phyloP scores from a whole-genome alignment of 345 rosid genomes.

The Acer negundo region DNA sequence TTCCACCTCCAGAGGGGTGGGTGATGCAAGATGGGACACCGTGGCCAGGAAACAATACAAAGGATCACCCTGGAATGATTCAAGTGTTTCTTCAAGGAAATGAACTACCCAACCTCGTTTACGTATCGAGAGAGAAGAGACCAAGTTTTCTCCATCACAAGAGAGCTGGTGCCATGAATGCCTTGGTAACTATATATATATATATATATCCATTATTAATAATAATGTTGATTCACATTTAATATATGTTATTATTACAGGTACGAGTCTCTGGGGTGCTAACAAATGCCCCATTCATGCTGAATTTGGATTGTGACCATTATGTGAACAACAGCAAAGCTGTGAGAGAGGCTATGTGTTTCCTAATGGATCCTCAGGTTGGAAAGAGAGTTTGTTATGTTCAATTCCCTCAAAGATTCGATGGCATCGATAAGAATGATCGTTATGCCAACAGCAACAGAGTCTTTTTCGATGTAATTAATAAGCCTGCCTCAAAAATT shows the following conservation, averaged over 20 bases:
- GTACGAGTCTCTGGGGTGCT: conserved; percentile 84
- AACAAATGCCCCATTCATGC: conserved; percentile 87
- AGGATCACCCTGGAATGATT: conserved; percentile 98
- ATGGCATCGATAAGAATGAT: conserved; percentile 81
- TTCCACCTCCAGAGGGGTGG: conserved; percentile 86
- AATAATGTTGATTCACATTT: too few relatives aligned
- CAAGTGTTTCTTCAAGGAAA: conserved; percentile 89
- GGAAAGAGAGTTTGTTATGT: conserved; percentile 85
- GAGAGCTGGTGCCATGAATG: conserved; percentile 99
- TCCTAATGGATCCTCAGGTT: conserved; percentile 90
- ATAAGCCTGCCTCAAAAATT: not conserved
- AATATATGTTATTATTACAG: conserved; percentile 31
- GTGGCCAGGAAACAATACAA: conserved; percentile 99
- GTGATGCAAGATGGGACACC: conserved; percentile 98
- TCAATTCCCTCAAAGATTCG: conserved; percentile 91
- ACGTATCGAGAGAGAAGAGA: conserved; percentile 83
- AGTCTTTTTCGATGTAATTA: conserved; percentile 76
- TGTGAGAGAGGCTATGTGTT: conserved; percentile 89
- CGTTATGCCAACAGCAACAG: conserved; percentile 91
- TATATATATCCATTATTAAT: too few relatives aligned
- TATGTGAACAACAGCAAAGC: conserved; percentile 89
- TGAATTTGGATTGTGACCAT: conserved; percentile 92
- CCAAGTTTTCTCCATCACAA: conserved; percentile 86
- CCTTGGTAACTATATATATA: conserved; percentile 48
- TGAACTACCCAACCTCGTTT: conserved; percentile 77